Base-by-base conservation (phyloP, 305 asterid species). In the Striga hermonthica region DNA sequence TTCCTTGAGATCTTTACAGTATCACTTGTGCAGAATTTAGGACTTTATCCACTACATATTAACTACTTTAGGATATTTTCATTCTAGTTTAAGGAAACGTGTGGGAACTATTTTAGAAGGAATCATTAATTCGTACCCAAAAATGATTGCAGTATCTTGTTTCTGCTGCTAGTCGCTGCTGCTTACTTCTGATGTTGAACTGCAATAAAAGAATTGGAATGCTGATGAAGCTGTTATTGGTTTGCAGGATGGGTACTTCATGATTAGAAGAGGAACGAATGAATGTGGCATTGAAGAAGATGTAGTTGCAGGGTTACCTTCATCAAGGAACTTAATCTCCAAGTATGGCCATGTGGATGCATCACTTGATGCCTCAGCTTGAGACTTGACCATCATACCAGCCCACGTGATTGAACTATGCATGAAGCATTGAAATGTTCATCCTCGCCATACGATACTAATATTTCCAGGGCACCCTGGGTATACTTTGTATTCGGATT, bases 281-380 rank as follows among this genome's bases (percentile, higher is more conserved):
- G 98, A 92, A 71, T 92, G 98, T 71, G 98, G 91, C 69, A 92
- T 92, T 40, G 98, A 92, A 76, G 88, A 71, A 53, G 91, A 76
- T 1, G 95, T 79, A 0, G 86, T 80, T 48, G 95, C 95, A 5
- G 98, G 98, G 69, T 43, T 78, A 60, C 93, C 98, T 67, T 91
- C 97, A 9, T 0, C 89, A 4, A 83, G 39, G 72, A 85, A 84
- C 68, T 48, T 88, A 82, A 74, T 82, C 13, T 35, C 43, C 35
- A 60, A 75, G 52, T 49, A 72, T 39, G 73, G 76, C 49, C 57
- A 7, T 16, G 73, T 47, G 14, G 83, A 78, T 71, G 68, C 37
- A 44, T 69, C 67, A 47, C 81, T 35, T n/a, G 84, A 79, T 47
- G 81, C 91, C 66, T 73, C 95, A n/a, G 28, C 71, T 64, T 87